Percentiles rank a stretch among this genome's conserved stretches.
Conservation (phyloP, 2,329 filamentous ascomycete species). For the Mycogone perniciosa region DNA sequence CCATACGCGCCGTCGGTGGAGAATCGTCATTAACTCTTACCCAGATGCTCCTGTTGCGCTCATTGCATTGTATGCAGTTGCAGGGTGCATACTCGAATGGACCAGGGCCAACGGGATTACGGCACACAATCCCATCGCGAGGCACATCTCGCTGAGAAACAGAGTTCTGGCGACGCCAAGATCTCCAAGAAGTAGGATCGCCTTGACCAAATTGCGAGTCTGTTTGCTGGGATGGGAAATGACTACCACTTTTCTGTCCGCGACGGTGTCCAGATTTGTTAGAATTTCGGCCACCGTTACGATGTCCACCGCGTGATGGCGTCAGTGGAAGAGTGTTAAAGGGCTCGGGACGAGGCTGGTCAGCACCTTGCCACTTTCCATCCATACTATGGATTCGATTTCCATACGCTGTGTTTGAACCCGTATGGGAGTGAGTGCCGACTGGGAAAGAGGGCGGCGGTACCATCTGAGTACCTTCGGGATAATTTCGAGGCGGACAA, state of each 20-base stretch:
- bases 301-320: conserved; percentile 1
- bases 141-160: not conserved
- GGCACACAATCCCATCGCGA: conserved; percentile 15
- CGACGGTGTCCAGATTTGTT: conserved; percentile 2
- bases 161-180: conserved; percentile 1
- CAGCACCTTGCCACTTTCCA: not conserved
- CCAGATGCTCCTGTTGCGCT: conserved; percentile 27
- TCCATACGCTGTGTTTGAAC: not conserved
- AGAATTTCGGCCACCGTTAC: not conserved
- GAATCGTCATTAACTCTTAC: conserved; percentile 16
- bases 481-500: not conserved
- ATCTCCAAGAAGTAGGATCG: not conserved
- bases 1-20: conserved; percentile 5
- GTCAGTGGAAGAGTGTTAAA: not conserved
- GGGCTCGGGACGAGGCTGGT: not conserved
- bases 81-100: conserved; percentile 24
- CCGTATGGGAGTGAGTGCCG: not conserved
- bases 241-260: conserved; percentile 3
- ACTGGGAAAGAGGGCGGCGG: not conserved
- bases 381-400: not conserved
- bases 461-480: not conserved
- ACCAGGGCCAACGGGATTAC: conserved; percentile 15
- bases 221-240: not conserved
- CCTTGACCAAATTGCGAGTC: not conserved
- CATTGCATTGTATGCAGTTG: conserved; percentile 23